These are phyloP conservation scores for Cercospora sp. DNA, from an alignment of 2,329 filamentous ascomycete genomes.

Conservation along the genomic window DNA sequence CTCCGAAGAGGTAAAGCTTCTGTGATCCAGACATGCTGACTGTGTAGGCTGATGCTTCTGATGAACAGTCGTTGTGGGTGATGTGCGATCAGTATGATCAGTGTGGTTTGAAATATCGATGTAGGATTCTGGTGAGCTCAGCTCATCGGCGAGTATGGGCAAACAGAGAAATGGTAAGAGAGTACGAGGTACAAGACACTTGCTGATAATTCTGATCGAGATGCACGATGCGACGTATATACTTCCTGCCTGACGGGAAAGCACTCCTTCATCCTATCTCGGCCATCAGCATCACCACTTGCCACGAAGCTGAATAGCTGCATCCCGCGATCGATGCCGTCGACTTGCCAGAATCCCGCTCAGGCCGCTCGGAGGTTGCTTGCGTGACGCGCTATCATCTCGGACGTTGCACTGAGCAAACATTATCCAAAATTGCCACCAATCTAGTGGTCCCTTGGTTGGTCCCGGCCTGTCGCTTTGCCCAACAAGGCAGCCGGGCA, in stretches of 20 bases:
- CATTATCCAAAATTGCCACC: not conserved
- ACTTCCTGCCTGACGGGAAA: not conserved
- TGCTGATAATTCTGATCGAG: not conserved
- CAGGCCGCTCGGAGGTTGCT: not conserved
- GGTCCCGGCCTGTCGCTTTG: not conserved
- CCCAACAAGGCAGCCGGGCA: not conserved
- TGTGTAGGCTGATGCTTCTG: not conserved
- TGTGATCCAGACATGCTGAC: slow-evolving; percentile 5
- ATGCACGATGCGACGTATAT: not conserved
- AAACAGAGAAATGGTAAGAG: not conserved
- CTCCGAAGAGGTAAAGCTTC: slow-evolving; percentile 22
- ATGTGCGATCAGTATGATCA: not conserved
- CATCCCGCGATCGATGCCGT: not conserved
- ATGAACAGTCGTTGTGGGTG: not conserved
- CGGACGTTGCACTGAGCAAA: not conserved
- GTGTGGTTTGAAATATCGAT: not conserved
- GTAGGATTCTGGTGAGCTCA: not conserved
- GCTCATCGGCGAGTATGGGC: not conserved
- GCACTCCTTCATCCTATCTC: not conserved
- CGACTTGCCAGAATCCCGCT: not conserved
- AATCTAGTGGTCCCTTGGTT: not conserved
- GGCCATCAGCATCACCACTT: not conserved
- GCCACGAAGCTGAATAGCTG: not conserved
- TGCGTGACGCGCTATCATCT: not conserved
- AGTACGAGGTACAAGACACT: not conserved